Conservation (phyloP, 192 early-diverging fungal species). For the Backusella mclennaniae region DNA sequence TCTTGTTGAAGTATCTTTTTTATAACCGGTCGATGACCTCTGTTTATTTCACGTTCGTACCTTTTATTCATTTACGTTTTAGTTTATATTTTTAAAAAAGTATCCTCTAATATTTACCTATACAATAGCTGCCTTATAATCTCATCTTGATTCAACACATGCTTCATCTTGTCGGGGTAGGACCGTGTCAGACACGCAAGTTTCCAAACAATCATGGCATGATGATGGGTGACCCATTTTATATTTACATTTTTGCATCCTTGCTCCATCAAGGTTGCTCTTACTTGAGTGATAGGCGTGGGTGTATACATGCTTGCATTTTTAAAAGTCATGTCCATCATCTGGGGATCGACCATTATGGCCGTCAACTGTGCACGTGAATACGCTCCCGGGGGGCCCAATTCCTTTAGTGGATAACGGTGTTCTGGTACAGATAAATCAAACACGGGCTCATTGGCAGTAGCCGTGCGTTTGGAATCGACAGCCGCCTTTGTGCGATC, state of each 20-base stretch:
- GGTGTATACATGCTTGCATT: conserved; percentile 27
- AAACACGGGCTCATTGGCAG: not conserved
- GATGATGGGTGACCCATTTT: conserved; percentile 66
- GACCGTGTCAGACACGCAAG: conserved; percentile 56
- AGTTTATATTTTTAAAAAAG: no score
- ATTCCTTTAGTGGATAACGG: not conserved
- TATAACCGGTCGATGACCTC: conserved; percentile 57
- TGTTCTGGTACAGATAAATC: conserved; percentile 1
- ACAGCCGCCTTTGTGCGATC: conserved; percentile 15
- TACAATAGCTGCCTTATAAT: conserved; percentile 54
- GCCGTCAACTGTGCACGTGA: not conserved
- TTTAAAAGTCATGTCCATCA: conserved; percentile 28
- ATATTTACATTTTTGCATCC: conserved; percentile 35
- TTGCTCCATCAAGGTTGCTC: conserved; percentile 32
- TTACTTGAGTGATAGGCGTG: conserved; percentile 35
- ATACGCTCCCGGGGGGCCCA: not conserved
- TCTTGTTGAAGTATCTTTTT: conserved; percentile 68
- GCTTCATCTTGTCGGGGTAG: conserved; percentile 42
- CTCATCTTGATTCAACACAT: conserved; percentile 39
- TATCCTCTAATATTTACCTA: conserved; percentile 32
- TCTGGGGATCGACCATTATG: conserved; percentile 6
- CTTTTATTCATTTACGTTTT: conserved; percentile 19
- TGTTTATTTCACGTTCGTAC: conserved; percentile 70
- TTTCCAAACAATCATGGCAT: conserved; percentile 72
- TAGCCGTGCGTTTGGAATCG: not conserved